Evolutionary conservation across 2,329 filamentous ascomycete species (phyloP).

Genomic region (Colletotrichum sojae): DNA sequence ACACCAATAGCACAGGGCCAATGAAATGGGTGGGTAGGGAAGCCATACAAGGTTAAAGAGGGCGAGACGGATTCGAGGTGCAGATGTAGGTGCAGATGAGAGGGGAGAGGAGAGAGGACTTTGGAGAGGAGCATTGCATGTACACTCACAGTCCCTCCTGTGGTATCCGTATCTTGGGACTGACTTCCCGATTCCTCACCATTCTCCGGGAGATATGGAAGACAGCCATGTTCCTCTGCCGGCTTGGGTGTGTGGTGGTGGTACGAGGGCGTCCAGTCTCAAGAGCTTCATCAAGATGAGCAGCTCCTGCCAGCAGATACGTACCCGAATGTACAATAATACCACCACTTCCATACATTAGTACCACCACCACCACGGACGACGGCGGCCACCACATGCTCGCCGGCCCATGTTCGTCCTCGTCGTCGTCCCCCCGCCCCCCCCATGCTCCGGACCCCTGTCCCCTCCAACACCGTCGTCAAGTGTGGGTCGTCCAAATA

Average conservation of each 20-base stretch:
- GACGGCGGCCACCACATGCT: constrained; percentile 24
- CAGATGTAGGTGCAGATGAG: constrained; percentile 4
- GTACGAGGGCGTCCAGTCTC: constrained; percentile 23
- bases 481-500: constrained; percentile 23
- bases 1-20: constrained; percentile 29
- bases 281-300: constrained; percentile 29
- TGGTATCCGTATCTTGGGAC: constrained; percentile 2
- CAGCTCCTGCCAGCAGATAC: neutral
- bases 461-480: constrained; percentile 1
- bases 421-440: constrained; percentile 7
- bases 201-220: constrained; percentile 26
- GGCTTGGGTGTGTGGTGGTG: constrained; percentile 25
- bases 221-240: constrained; percentile 17
- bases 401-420: constrained; percentile 10
- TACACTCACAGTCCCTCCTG: no score
- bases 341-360: no score
- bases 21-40: constrained; percentile 29
- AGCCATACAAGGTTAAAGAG: constrained; percentile 16
- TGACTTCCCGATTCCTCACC: constrained; percentile 16
- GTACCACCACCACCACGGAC: no score
- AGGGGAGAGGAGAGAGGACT: no score
- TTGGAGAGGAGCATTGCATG: no score
- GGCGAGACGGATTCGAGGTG: constrained; percentile 16
- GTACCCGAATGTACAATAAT: constrained; percentile 8
- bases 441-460: constrained; percentile 7